phyloP scores from a whole-genome alignment of 2,329 filamentous ascomycete species.

The Pseudocercospora vitis region DNA sequence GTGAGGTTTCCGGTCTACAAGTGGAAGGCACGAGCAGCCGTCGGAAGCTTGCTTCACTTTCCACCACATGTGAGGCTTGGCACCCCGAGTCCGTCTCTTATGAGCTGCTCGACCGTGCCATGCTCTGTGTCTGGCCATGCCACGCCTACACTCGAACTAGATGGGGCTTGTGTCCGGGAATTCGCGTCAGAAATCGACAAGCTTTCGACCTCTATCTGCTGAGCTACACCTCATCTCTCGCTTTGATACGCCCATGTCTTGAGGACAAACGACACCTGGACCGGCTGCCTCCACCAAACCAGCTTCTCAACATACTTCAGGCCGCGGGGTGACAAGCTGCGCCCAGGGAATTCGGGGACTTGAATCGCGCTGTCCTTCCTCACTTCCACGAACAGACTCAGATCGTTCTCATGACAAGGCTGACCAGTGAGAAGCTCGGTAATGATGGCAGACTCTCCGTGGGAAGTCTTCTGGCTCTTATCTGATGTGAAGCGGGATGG shows the following conservation, averaged over 20 bases:
- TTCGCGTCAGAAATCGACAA: too few species aligned
- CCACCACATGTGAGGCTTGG: not conserved
- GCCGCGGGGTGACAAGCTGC: not conserved
- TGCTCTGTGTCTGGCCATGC: too few species aligned
- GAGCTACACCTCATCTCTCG: not conserved
- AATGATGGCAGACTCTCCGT: not conserved
- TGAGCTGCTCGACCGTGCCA: too few species aligned
- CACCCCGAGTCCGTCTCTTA: too few species aligned
- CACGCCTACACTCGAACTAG: too few species aligned
- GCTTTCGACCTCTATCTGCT: too few species aligned
- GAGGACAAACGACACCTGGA: not conserved
- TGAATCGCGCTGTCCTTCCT: not conserved
- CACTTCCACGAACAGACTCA: not conserved
- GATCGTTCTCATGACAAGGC: not conserved
- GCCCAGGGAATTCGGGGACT: not conserved
- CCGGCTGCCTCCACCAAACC: not conserved
- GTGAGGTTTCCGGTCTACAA: constrained; percentile 5
- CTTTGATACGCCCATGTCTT: not conserved
- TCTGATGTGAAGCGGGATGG: not conserved
- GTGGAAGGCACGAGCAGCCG: constrained; percentile 5
- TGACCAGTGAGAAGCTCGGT: not conserved
- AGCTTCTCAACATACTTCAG: not conserved
- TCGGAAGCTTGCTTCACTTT: constrained; percentile 1
- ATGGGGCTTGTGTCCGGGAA: too few species aligned
- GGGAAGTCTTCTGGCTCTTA: not conserved